Base-by-base conservation (phyloP, 345 rosid genomes). In the Draba incana region DNA sequence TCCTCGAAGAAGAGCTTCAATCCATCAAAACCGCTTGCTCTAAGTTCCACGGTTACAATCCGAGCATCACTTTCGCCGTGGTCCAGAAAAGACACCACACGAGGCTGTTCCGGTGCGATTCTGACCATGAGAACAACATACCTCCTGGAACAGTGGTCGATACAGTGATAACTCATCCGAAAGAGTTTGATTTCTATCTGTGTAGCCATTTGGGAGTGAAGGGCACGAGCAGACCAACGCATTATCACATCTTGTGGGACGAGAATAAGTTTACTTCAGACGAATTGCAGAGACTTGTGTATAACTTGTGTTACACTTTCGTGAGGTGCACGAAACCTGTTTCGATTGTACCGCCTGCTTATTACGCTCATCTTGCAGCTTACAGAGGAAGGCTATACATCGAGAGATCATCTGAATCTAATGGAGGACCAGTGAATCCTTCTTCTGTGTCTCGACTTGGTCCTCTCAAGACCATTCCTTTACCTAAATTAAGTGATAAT, bases 31-130 rank as follows among this genome's bases (percentile, higher is more conserved):
- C 78, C 59, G 94, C 95, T 35, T 90, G 95, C 52, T 82, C 84
- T 4, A 79, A 80, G 52, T 84, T 84, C 57, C 80, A 83, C 0
- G 79, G 68, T 28, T 93, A 93, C 59, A 82, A 67, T 20, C 97
- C 99, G 33, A 81, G 78, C 47, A 85, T 88, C 51, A 90, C 99
- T 1, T 90, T 93, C 64, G 82, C 85, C 2, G 96, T 93, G 10
- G 97, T 93, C 42, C 99, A 93, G 56, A 90, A 93, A 73, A 81
- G 99, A 81, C 99, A 93, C 69, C 98, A 93, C 69, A 88, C 96
- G 0, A 86, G 96, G 75, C 57, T 93, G 57, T 90, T 93, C 74
- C 92, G 89, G 2, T 67, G 57, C 13, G 86, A 88, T 57, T 64
- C 38, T 0, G 86, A 79, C 77, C 70, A 85, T 7, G 97, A 88